Percentiles rank a stretch among this genome's conserved stretches.
phyloP scores from a whole-genome alignment of 2,329 filamentous ascomycete genomes.

The Neocatenulostroma microsporum region DNA sequence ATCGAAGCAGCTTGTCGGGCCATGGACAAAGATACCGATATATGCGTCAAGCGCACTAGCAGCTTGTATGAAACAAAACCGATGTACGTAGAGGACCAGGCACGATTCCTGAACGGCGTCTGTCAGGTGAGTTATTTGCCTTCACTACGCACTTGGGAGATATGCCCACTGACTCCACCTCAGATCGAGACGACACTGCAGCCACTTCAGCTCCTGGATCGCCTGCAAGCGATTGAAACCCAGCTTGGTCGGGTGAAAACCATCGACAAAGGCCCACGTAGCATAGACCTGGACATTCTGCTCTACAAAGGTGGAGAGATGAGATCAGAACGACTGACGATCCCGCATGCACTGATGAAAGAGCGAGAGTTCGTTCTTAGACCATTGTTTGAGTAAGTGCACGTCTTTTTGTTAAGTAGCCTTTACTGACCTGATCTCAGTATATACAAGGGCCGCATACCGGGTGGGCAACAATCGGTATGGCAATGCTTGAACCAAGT shows the following conservation, averaged over 20 bases:
- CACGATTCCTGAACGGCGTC: constrained; percentile 81
- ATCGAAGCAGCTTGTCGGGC: constrained; percentile 76
- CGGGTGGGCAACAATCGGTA: too few species aligned
- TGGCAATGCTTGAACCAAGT: too few species aligned
- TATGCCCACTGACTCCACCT: too few species aligned
- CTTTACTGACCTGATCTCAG: too few species aligned
- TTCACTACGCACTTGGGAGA: too few species aligned
- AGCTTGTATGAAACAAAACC: constrained; percentile 89
- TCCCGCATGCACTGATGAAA: constrained; percentile 77
- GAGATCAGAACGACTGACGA: constrained; percentile 62
- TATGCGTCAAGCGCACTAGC: constrained; percentile 72
- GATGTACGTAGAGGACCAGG: constrained; percentile 92
- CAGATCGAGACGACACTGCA: constrained; percentile 76
- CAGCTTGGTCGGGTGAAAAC: constrained; percentile 71
- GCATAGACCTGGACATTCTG: constrained; percentile 89
- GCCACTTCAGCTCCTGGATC: constrained; percentile 70
- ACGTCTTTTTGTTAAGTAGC: too few species aligned
- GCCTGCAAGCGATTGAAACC: constrained; percentile 76
- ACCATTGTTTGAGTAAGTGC: constrained; percentile 66
- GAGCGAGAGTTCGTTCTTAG: constrained; percentile 92
- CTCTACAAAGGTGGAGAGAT: constrained; percentile 65
- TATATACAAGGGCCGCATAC: too few species aligned
- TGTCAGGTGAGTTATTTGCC: constrained; percentile 81
- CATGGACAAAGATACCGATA: constrained; percentile 61
- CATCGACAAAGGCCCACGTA: constrained; percentile 87